phyloP scores from a whole-genome alignment of 768 basidiomycete species.

The Leccinum longicurvipes region DNA sequence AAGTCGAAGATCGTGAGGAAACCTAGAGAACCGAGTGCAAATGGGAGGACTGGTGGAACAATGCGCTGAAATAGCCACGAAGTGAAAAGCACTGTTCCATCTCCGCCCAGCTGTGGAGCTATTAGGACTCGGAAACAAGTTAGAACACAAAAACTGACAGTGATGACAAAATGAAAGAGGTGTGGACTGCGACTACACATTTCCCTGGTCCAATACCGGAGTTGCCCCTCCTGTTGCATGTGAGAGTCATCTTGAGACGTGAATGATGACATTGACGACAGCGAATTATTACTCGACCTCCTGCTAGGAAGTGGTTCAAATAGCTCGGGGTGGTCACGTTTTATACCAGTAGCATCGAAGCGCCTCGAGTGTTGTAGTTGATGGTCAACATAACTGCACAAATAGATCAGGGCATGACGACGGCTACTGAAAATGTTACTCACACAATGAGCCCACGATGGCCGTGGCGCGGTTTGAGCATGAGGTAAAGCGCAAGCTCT shows the following conservation, averaged over 20 bases:
- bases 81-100: conserved; percentile 97
- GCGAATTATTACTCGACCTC: conserved; percentile 60
- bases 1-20: conserved; percentile 98
- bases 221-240: conserved; percentile 72
- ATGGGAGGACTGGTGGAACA: conserved; percentile 97
- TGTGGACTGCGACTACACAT: conserved; percentile 93
- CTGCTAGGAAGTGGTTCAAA: conserved; percentile 78
- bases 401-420: conserved; percentile 14
- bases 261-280: conserved; percentile 52
- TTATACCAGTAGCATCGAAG: conserved; percentile 90
- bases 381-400: conserved; percentile 82
- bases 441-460: conserved; percentile 85
- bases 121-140: conserved; percentile 10
- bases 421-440: conserved; percentile 25
- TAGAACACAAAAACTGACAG: conserved; percentile 51
- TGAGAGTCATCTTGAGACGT: conserved; percentile 38
- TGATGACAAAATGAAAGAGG: conserved; percentile 96
- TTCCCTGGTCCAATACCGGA: conserved; percentile 95
- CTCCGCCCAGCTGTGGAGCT: conserved; percentile 79
- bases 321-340: conserved; percentile 82
- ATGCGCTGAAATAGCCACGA: conserved; percentile 99
- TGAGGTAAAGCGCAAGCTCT: conserved; percentile 91
- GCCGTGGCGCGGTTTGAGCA: conserved; percentile 75
- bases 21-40: conserved; percentile 94
- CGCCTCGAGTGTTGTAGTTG: conserved; percentile 87